Evolutionary conservation across 768 basidiomycete species (phyloP).

Genomic region (Tubosaeta sp.): DNA sequence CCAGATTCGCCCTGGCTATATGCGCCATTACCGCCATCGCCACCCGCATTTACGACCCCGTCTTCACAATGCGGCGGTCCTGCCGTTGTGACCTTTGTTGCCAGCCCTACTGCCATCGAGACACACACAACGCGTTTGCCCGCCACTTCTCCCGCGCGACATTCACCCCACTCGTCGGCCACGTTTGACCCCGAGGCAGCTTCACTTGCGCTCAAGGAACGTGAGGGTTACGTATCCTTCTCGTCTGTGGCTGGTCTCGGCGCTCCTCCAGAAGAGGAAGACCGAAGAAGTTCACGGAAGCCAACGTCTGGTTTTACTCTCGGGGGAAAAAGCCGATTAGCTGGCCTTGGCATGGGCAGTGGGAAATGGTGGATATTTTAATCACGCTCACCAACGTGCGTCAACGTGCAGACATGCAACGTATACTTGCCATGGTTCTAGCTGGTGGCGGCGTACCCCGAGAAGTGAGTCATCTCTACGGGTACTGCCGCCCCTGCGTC

Average conservation of each 20-base stretch:
- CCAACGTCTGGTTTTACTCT: conserved; percentile 14
- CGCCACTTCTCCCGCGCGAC: conserved; percentile 8
- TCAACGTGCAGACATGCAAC: conserved; percentile 2
- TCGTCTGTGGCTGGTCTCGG: conserved; percentile 65
- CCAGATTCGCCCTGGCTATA: conserved; percentile 27
- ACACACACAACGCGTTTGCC: conserved; percentile 7
- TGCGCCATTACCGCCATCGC: conserved; percentile 28
- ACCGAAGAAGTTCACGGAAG: conserved; percentile 26
- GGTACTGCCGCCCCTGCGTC: neutral
- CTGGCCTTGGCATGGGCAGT: conserved; percentile 25
- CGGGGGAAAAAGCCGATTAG: conserved; percentile 16
- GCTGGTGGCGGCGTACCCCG: conserved; percentile 4
- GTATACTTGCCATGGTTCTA: conserved; percentile 5
- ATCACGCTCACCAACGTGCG: neutral
- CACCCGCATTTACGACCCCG: conserved; percentile 26
- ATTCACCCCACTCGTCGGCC: conserved; percentile 23
- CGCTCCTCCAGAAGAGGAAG: conserved; percentile 47
- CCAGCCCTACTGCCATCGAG: conserved; percentile 14
- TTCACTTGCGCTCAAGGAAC: conserved; percentile 49
- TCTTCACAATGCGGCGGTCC: conserved; percentile 23
- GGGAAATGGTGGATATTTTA: conserved; percentile 33
- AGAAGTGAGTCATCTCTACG: conserved; percentile 23
- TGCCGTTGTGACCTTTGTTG: conserved; percentile 22
- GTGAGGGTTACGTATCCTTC: conserved; percentile 67
- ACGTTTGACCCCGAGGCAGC: conserved; percentile 62